Evolutionary conservation across 208 protist species (phyloP).

Genomic region (Hexamita inflata): DNA sequence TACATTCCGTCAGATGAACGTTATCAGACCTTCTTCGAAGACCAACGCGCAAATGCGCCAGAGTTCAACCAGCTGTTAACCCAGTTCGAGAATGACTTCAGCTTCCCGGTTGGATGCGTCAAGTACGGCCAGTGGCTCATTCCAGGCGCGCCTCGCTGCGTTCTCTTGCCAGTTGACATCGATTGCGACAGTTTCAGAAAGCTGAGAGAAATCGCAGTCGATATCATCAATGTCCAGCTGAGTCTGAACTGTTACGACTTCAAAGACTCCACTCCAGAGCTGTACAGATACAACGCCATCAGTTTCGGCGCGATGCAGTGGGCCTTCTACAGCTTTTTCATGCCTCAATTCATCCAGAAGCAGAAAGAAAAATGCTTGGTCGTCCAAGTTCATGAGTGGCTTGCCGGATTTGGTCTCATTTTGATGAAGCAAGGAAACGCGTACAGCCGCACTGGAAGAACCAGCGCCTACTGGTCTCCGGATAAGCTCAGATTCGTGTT

Average conservation of each 20-base stretch:
- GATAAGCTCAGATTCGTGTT: background rate
- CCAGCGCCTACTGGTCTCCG: background rate
- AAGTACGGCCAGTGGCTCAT: conserved; percentile 23
- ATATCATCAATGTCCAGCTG: background rate
- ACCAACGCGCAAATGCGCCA: background rate
- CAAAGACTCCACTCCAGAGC: background rate
- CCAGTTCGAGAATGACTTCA: background rate
- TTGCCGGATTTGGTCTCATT: background rate
- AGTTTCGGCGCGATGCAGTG: conserved; percentile 1
- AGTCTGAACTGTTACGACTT: background rate
- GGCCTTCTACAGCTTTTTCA: background rate
- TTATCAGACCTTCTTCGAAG: conserved; percentile 7
- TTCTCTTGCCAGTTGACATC: background rate
- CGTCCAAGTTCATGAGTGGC: conserved; percentile 14
- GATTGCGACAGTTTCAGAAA: background rate
- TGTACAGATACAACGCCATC: background rate
- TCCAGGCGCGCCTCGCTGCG: background rate
- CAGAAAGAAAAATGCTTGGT: background rate
- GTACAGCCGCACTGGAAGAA: background rate
- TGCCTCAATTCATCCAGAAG: background rate
- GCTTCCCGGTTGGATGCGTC: background rate
- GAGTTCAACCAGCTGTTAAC: background rate
- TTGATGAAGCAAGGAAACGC: background rate
- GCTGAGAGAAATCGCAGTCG: background rate
- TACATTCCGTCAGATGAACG: background rate